Percentiles rank a stretch among this genome's conserved stretches.
Evolutionary conservation across 2,329 filamentous ascomycete genomes (phyloP).

Genomic region (Cercospora sp.): DNA sequence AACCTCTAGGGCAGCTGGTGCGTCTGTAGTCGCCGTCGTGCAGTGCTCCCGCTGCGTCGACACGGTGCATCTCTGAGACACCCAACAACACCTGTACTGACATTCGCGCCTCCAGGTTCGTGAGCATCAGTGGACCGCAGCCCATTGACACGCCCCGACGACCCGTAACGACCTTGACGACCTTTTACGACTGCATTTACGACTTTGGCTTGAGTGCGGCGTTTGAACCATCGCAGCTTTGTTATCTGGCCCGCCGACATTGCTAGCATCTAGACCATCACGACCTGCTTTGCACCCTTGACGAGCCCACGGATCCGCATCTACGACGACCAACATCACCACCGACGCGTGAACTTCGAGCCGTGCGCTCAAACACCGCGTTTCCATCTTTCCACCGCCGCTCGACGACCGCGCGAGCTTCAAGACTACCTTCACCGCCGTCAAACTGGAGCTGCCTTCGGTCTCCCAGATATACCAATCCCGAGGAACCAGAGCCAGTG

Average conservation of each 20-base stretch:
- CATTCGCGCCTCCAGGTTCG: slow-evolving; percentile 25
- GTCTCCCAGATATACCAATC: slow-evolving; percentile 74
- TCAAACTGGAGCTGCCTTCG: slow-evolving; percentile 92
- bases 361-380: background rate
- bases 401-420: slow-evolving; percentile 26
- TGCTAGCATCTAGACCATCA: slow-evolving; percentile 31
- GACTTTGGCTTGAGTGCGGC: slow-evolving; percentile 32
- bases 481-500: slow-evolving; percentile 72
- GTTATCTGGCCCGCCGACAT: slow-evolving; percentile 29
- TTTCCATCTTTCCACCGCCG: slow-evolving; percentile 6
- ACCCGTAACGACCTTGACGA: slow-evolving; percentile 40
- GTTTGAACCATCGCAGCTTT: slow-evolving; percentile 32
- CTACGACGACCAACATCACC: slow-evolving; percentile 6
- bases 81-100: slow-evolving; percentile 22
- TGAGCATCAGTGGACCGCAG: slow-evolving; percentile 32
- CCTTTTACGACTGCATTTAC: slow-evolving; percentile 40
- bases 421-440: slow-evolving; percentile 52
- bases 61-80: slow-evolving; percentile 22
- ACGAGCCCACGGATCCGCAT: slow-evolving; percentile 24
- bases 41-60: slow-evolving; percentile 31
- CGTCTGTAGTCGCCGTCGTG: slow-evolving; percentile 39
- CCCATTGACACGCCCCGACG: slow-evolving; percentile 36
- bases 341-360: slow-evolving; percentile 5
- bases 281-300: slow-evolving; percentile 19
- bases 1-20: slow-evolving; percentile 39